Percentiles rank a stretch among this genome's conserved stretches.
Conservation (phyloP, 2,329 filamentous ascomycete species). For the Cryphonectria carpinicola region DNA sequence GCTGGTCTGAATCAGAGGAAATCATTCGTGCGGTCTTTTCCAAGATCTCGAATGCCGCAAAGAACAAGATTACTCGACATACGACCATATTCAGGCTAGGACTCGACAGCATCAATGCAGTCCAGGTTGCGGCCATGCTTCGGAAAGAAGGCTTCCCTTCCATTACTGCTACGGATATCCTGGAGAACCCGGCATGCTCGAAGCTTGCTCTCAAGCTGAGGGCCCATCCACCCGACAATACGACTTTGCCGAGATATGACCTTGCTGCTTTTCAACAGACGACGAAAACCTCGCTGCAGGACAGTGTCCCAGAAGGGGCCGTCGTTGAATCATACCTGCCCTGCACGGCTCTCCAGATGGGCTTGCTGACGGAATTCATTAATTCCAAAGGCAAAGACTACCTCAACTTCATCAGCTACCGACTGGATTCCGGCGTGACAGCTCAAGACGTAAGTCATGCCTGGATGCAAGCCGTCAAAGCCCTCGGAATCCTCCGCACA, state of each 20-base stretch:
- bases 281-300: constrained; percentile 37
- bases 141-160: constrained; percentile 57
- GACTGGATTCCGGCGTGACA: constrained; percentile 47
- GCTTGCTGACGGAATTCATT: constrained; percentile 77
- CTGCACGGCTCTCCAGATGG: constrained; percentile 78
- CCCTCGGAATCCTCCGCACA: constrained; percentile 75
- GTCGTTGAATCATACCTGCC: constrained; percentile 67
- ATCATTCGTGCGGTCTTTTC: constrained; percentile 61
- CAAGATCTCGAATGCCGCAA: constrained; percentile 57
- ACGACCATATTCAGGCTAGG: constrained; percentile 88
- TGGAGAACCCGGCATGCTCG: constrained; percentile 61
- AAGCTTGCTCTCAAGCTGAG: constrained; percentile 38
- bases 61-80: constrained; percentile 55
- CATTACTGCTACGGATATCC: constrained; percentile 72
- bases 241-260: constrained; percentile 40
- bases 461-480: constrained; percentile 59
- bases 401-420: constrained; percentile 70
- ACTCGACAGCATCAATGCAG: constrained; percentile 85
- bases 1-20: constrained; percentile 57
- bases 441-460: constrained; percentile 52
- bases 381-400: constrained; percentile 71
- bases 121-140: constrained; percentile 73
- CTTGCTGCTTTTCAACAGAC: constrained; percentile 44
- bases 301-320: constrained; percentile 29
- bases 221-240: neutral